Conservation (phyloP, 164 flowering plant species). For the Stephania japonica region DNA sequence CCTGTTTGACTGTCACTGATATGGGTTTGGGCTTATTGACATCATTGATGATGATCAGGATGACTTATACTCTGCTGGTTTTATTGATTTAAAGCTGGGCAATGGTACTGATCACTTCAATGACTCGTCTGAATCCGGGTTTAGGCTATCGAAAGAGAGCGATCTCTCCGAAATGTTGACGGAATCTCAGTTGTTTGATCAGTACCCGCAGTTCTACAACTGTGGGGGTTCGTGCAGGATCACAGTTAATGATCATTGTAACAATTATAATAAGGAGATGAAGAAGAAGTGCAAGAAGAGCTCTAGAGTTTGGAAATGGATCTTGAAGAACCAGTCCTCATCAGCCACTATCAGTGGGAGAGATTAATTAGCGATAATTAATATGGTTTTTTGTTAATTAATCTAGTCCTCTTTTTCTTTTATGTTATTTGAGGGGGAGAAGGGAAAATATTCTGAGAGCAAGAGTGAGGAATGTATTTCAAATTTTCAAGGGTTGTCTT, state of each 20-base stretch:
- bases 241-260: conserved; percentile 26
- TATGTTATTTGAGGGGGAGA: neutral
- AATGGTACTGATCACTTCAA: conserved; percentile 13
- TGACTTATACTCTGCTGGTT: conserved; percentile 32
- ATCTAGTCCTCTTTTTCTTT: neutral
- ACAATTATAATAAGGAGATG: conserved; percentile 22
- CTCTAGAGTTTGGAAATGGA: conserved; percentile 59
- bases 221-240: conserved; percentile 48
- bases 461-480: neutral
- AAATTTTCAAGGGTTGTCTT: neutral
- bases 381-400: neutral
- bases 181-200: conserved; percentile 4
- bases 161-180: conserved; percentile 2
- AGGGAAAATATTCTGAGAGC: neutral
- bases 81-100: conserved; percentile 60
- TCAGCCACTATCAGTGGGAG: neutral
- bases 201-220: conserved; percentile 8
- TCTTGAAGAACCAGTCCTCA: conserved; percentile 32
- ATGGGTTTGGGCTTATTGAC: conserved; percentile 12
- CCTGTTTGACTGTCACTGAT: neutral
- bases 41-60: conserved; percentile 22
- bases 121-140: conserved; percentile 19
- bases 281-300: conserved; percentile 38
- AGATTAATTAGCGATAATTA: neutral
- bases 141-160: conserved; percentile 23